A percentile compares a stretch with the other conserved stretches of the same genome.
Evolutionary conservation across 1,284 basidiomycete genomes (phyloP).

Genomic region (Xerocomus cyaneibrunnescens): DNA sequence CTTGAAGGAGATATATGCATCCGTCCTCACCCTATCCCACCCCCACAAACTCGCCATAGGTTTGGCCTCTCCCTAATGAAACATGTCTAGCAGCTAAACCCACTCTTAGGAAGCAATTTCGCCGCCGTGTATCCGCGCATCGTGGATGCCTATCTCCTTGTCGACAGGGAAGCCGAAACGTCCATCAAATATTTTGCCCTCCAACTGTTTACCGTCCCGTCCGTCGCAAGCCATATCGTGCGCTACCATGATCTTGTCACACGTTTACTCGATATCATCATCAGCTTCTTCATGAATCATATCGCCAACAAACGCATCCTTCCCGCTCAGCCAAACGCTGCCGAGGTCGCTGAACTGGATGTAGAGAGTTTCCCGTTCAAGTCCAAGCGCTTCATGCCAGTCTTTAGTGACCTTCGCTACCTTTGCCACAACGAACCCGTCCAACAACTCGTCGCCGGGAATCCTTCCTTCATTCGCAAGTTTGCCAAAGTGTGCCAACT

Average conservation of each 20-base stretch:
- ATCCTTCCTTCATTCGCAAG: conserved; percentile 51
- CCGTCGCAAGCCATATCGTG: conserved; percentile 77
- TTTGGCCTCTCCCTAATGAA: conserved; percentile 35
- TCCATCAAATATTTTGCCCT: conserved; percentile 91
- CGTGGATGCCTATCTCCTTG: conserved; percentile 86
- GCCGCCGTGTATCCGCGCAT: conserved; percentile 84
- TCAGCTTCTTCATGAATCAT: conserved; percentile 87
- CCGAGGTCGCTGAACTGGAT: conserved; percentile 50
- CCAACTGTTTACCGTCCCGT: conserved; percentile 88
- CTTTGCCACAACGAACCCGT: conserved; percentile 75
- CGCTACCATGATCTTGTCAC: conserved; percentile 74
- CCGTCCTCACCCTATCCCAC: conserved; percentile 69
- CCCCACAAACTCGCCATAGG: conserved; percentile 79
- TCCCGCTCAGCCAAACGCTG: conserved; percentile 38
- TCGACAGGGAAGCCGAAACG: conserved; percentile 90
- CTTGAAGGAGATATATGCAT: conserved; percentile 81
- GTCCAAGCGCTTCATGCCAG: conserved; percentile 90
- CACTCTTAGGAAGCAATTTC: conserved; percentile 70
- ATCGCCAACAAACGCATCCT: conserved; percentile 66
- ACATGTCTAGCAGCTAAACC: conserved; percentile 5
- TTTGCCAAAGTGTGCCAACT: conserved; percentile 71
- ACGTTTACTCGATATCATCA: conserved; percentile 77
- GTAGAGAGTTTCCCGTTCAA: conserved; percentile 86
- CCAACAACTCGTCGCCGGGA: conserved; percentile 70
- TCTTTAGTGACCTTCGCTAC: conserved; percentile 84